Conservation (phyloP, 202 grass and related monocot genomes). For the Eragrostis tef region DNA sequence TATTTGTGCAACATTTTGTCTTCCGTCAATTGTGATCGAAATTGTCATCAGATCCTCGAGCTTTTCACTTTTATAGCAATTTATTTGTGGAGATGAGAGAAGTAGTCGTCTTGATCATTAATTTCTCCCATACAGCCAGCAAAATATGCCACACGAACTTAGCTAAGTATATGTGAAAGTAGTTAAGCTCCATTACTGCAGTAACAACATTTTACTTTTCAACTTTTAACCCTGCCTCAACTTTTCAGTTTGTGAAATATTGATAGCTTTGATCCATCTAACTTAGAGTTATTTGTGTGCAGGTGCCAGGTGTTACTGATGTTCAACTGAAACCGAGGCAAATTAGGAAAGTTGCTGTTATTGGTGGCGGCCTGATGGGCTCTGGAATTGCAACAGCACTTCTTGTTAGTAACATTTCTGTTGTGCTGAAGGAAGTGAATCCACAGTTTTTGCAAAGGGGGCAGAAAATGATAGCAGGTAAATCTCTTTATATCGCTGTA, state of each 20-base stretch:
- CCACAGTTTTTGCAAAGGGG: slow-evolving; percentile 83
- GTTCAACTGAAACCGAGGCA: slow-evolving; percentile 85
- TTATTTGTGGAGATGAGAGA: not conserved
- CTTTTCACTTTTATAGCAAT: not conserved
- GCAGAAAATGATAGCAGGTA: slow-evolving; percentile 87
- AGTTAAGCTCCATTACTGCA: slow-evolving; percentile 28
- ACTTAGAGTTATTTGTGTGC: slow-evolving; percentile 47
- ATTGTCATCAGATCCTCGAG: not conserved
- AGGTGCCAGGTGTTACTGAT: slow-evolving; percentile 97
- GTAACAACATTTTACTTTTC: not conserved
- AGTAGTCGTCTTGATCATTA: not conserved
- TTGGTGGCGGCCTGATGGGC: slow-evolving; percentile 98
- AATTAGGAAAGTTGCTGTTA: slow-evolving; percentile 90
- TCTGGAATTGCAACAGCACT: slow-evolving; percentile 96
- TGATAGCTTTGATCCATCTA: slow-evolving; percentile 8
- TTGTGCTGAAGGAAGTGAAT: slow-evolving; percentile 95
- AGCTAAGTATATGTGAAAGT: not conserved
- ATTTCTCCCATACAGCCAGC: not conserved
- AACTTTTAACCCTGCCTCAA: not conserved
- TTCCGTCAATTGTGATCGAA: too few species aligned
- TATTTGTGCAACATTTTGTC: not conserved
- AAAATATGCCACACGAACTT: not conserved
- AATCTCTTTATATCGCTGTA: slow-evolving; percentile 39
- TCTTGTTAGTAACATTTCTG: slow-evolving; percentile 77
- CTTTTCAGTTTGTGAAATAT: not conserved